Conservation (phyloP, 1,284 basidiomycete genomes). For the Neolentinus lepideus region DNA sequence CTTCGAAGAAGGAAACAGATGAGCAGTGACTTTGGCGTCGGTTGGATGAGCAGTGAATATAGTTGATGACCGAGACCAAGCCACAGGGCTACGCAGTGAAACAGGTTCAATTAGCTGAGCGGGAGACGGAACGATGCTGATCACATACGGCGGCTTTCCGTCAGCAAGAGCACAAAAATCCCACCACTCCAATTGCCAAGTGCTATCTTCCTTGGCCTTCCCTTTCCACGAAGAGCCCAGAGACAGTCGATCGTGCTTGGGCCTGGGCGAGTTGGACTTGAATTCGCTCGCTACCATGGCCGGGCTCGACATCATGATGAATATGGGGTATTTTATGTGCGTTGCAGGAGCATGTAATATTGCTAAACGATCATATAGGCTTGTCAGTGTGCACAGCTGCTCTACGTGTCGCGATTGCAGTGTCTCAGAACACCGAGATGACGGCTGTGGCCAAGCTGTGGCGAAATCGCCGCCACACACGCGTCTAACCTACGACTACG, state of each 20-base stretch:
- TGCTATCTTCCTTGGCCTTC: constrained; percentile 45
- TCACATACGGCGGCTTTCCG: constrained; percentile 16
- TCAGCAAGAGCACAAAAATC: constrained; percentile 48
- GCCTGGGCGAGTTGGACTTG: neutral
- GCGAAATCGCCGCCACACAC: neutral
- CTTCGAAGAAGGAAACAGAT: constrained; percentile 61
- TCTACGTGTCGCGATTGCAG: no score
- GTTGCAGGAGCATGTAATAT: no score
- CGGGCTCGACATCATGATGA: neutral
- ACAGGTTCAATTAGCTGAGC: neutral
- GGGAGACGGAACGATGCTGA: neutral
- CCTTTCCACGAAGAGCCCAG: constrained; percentile 31
- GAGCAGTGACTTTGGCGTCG: constrained; percentile 50
- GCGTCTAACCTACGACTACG: neutral
- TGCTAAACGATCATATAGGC: no score
- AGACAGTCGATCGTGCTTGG: neutral
- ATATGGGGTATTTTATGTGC: neutral
- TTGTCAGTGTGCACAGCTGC: no score
- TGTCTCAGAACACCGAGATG: no score
- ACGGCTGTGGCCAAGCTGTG: no score
- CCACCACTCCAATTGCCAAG: constrained; percentile 67
- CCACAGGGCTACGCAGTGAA: constrained; percentile 42
- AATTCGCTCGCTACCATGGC: neutral
- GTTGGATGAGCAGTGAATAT: constrained; percentile 61
- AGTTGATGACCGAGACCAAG: constrained; percentile 61